Conservation (phyloP, 2,329 filamentous ascomycete genomes). For the Xylariaceae sp. region DNA sequence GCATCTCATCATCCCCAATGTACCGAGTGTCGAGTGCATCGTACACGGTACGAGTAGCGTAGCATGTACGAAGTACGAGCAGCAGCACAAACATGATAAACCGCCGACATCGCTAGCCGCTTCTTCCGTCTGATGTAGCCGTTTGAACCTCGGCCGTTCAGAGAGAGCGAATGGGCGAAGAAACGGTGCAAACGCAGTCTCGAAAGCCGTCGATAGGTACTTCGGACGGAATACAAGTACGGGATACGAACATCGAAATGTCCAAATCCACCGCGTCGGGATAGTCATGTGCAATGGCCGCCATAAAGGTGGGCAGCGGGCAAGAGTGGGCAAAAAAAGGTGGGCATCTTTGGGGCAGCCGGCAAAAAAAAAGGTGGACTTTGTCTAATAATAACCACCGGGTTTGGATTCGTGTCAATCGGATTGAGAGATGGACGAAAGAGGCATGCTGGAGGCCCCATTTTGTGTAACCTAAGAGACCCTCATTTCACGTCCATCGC, state of each 20-base stretch:
- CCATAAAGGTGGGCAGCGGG: conserved; percentile 12
- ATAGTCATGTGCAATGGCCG: conserved; percentile 29
- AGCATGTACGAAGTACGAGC: neutral
- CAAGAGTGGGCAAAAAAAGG: conserved; percentile 19
- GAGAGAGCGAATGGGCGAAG: neutral
- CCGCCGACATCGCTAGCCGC: neutral
- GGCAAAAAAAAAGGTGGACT: neutral
- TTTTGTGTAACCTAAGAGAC: conserved; percentile 28
- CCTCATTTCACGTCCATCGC: conserved; percentile 26
- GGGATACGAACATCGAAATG: conserved; percentile 3
- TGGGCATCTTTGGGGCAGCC: conserved; percentile 12
- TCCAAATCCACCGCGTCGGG: conserved; percentile 22
- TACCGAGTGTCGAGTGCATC: neutral
- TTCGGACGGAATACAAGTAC: neutral
- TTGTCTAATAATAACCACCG: conserved; percentile 13
- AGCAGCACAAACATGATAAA: neutral
- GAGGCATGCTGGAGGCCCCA: conserved; percentile 26
- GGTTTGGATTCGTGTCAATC: conserved; percentile 8
- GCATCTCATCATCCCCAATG: neutral
- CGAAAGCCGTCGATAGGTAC: neutral
- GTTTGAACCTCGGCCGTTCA: neutral
- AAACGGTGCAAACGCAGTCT: neutral
- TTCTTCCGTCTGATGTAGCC: neutral
- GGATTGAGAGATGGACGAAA: conserved; percentile 16
- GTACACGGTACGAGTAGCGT: neutral